Evolutionary conservation across 2,329 filamentous ascomycete genomes (phyloP).

Genomic region (Beauveria asiatica): DNA sequence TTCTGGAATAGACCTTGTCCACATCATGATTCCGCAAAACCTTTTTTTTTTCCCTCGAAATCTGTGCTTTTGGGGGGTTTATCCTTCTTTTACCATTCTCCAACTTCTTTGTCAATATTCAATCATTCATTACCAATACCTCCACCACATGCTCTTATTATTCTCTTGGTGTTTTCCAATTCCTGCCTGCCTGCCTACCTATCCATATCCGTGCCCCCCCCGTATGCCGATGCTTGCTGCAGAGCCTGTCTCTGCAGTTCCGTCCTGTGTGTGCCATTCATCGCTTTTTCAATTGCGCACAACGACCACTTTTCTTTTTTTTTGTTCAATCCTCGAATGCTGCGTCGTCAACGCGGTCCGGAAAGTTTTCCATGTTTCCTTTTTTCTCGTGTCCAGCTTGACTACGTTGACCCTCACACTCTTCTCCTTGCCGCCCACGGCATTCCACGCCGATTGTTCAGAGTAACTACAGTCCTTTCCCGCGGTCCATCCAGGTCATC

Average conservation of each 20-base stretch:
- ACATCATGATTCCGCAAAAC: not conserved
- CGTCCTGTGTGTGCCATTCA: too few relatives aligned
- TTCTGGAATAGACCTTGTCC: constrained; percentile 8
- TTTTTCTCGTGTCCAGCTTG: too few relatives aligned
- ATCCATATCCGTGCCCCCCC: not conserved
- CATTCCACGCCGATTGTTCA: not conserved
- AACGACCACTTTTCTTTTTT: too few relatives aligned
- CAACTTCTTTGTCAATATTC: not conserved
- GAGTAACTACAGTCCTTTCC: not conserved
- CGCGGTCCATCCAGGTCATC: not conserved
- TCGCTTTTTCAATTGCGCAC: too few relatives aligned
- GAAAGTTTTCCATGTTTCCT: too few relatives aligned
- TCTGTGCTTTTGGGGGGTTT: not conserved
- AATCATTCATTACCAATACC: not conserved
- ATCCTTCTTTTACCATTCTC: not conserved
- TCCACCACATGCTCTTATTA: not conserved
- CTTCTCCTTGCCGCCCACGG: too few relatives aligned
- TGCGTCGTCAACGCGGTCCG: too few relatives aligned
- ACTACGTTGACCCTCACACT: too few relatives aligned
- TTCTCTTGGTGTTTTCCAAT: not conserved
- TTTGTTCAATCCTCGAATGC: too few relatives aligned
- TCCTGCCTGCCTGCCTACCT: too few relatives aligned
- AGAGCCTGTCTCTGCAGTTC: not conserved
- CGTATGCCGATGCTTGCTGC: not conserved
- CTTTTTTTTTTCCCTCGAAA: not conserved